Conservation (phyloP, 176 grass and related monocot genomes). For the Oryza nivara region DNA sequence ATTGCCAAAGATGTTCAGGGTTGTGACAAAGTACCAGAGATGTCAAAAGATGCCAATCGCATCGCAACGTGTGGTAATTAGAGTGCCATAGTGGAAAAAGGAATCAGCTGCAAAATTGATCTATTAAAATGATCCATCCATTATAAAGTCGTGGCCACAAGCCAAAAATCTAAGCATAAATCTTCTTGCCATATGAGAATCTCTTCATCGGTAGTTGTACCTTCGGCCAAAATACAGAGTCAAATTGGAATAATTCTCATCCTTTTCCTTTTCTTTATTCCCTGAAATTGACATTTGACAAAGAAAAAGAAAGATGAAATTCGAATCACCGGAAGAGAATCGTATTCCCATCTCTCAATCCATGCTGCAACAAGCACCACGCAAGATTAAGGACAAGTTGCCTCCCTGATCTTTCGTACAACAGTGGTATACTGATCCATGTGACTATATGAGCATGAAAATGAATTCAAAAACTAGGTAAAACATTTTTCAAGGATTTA, state of each 20-base stretch:
- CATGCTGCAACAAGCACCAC: not conserved
- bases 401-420: too few species aligned
- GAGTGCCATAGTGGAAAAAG: not conserved
- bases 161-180: not conserved
- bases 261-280: constrained; percentile 12
- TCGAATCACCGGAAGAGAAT: not conserved
- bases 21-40: not conserved
- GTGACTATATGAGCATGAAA: too few species aligned
- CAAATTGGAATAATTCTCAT: not conserved
- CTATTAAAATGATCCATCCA: not conserved
- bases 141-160: not conserved
- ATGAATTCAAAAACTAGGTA: too few species aligned
- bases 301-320: not conserved
- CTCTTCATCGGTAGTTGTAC: not conserved
- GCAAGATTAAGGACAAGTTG: not conserved
- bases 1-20: too few species aligned
- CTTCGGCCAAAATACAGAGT: not conserved
- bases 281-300: not conserved
- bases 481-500: too few species aligned
- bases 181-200: not conserved
- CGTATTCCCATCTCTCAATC: constrained; percentile 4
- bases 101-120: not conserved
- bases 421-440: too few species aligned
- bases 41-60: not conserved
- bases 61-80: not conserved